Evolutionary conservation across 257 asterid species (phyloP).

Genomic region (Solanum peruvianum): DNA sequence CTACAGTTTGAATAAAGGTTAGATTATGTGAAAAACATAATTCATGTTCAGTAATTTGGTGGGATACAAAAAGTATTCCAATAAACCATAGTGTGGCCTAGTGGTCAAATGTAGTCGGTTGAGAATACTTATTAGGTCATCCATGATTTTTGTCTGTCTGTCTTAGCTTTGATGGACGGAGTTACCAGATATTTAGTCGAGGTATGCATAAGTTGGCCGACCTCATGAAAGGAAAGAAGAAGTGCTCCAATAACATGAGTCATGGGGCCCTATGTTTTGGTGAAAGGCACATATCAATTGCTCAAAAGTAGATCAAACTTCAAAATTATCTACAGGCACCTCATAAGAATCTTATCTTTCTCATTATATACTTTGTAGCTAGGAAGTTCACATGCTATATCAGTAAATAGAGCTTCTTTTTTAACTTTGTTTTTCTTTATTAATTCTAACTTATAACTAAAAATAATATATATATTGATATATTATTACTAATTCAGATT

Average conservation of each 20-base stretch:
- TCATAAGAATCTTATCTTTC: background rate
- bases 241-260: background rate
- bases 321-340: background rate
- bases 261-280: background rate
- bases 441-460: background rate
- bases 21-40: background rate
- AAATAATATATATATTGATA: background rate
- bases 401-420: background rate
- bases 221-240: background rate
- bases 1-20: background rate
- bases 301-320: background rate
- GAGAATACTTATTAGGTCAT: background rate
- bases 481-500: background rate
- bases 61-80: background rate
- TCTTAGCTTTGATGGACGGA: background rate
- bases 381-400: background rate
- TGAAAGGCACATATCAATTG: background rate
- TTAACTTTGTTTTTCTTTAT: background rate
- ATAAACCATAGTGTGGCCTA: background rate
- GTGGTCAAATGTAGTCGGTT: background rate
- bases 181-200: background rate
- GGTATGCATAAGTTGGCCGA: background rate
- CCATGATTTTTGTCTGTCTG: background rate
- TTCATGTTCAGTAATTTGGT: background rate
- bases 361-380: background rate